phyloP scores from a whole-genome alignment of 495 filamentous ascomycete genomes.

The Aspergillus conjunctus region DNA sequence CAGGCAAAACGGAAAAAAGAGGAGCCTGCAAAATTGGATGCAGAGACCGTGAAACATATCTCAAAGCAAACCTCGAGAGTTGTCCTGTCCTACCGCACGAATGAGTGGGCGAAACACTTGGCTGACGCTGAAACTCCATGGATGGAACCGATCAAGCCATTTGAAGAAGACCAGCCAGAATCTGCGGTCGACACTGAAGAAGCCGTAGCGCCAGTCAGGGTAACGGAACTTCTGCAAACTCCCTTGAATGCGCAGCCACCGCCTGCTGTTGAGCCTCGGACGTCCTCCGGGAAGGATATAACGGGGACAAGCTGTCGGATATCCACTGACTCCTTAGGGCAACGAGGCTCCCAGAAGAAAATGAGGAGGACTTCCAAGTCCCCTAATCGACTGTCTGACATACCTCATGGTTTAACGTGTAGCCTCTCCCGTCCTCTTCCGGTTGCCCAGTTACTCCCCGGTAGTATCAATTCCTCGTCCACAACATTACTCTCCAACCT shows the following conservation, averaged over 20 bases:
- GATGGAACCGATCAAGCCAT: constrained; percentile 58
- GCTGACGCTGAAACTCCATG: constrained; percentile 75
- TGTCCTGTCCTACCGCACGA: constrained; percentile 82
- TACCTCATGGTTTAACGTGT: constrained; percentile 25
- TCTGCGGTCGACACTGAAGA: constrained; percentile 44
- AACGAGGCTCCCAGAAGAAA: constrained; percentile 10
- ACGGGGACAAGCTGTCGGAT: constrained; percentile 19
- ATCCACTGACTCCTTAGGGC: constrained; percentile 19
- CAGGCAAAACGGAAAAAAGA: constrained; percentile 23
- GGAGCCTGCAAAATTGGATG: constrained; percentile 35
- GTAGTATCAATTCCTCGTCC: constrained; percentile 9
- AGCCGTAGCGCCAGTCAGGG: constrained; percentile 59
- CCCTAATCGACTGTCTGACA: constrained; percentile 22
- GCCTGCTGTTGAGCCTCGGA: constrained; percentile 36
- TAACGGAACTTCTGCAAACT: constrained; percentile 71
- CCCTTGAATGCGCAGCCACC: constrained; percentile 50
- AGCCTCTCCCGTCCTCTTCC: constrained; percentile 16
- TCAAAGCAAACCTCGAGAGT: constrained; percentile 62
- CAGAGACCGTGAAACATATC: constrained; percentile 39
- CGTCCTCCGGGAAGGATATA: constrained; percentile 19
- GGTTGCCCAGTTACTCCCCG: constrained; percentile 14
- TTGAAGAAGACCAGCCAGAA: constrained; percentile 37
- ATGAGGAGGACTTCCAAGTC: constrained; percentile 20
- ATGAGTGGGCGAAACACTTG: constrained; percentile 95
- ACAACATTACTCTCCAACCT: constrained; percentile 4